Percentiles rank a stretch among this genome's conserved stretches.
Conservation (phyloP, 1,284 basidiomycete species). For the Tremellales sp. region DNA sequence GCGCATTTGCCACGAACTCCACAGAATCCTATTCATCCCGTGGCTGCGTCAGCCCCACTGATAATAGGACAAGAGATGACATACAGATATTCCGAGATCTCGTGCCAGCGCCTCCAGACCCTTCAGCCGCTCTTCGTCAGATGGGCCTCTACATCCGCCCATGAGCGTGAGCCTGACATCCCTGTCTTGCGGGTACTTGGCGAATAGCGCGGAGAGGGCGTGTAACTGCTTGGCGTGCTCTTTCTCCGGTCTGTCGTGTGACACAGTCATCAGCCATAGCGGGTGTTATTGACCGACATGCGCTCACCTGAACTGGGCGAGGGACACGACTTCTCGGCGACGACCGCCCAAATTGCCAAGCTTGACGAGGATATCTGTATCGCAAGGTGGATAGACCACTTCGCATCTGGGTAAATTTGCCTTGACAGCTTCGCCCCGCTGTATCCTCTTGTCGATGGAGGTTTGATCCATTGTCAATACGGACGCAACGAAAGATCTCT, state of each 20-base stretch:
- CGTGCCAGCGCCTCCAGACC: conserved; percentile 59
- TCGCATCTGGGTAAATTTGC: conserved; percentile 24
- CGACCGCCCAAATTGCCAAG: conserved; percentile 60
- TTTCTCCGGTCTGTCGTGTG: conserved; percentile 68
- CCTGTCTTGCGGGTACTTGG: conserved; percentile 57
- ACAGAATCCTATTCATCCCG: conserved; percentile 57
- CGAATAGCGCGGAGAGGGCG: conserved; percentile 63
- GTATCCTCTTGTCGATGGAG: conserved; percentile 13
- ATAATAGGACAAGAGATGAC: too few relatives aligned
- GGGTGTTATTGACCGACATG: background rate
- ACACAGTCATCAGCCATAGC: background rate
- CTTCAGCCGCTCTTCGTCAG: conserved; percentile 68
- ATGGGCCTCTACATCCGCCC: conserved; percentile 75
- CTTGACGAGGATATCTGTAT: conserved; percentile 66
- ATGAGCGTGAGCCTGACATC: conserved; percentile 54
- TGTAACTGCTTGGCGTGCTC: conserved; percentile 79
- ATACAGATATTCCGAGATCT: conserved; percentile 64
- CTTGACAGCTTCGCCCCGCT: conserved; percentile 16
- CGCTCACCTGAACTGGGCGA: conserved; percentile 82
- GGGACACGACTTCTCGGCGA: conserved; percentile 68
- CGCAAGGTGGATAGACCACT: conserved; percentile 89
- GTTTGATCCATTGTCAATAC: conserved; percentile 37
- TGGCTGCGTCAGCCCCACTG: conserved; percentile 4
- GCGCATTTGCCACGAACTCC: conserved; percentile 77
- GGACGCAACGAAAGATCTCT: conserved; percentile 22